Evolutionary conservation across 805 yeast species (phyloP), one percentile per base, ranked within the genome.

Genomic region (Candida namnaoensis): DNA sequence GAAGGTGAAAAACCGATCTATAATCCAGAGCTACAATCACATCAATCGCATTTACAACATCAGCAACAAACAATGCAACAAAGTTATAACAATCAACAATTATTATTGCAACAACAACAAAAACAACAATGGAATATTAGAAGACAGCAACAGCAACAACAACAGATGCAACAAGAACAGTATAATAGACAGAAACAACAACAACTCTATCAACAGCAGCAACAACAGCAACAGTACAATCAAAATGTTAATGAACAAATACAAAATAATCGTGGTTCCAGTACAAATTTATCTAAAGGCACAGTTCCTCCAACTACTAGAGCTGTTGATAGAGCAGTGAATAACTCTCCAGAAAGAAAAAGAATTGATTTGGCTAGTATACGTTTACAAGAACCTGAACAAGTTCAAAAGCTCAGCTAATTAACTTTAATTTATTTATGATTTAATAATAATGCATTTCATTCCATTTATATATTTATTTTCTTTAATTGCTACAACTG

Each of bases 251-350:
- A 26, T 26, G 19, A 19, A 8, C 28, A 26, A 10, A 7, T 8
- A 10, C 7, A 26, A 10, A 26, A 26, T 26, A 26, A 26, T 26
- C 7, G 28, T 19, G 19, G 19, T 19, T 10, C 28, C 28, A 26
- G 10, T 10, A 26, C 28, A 26, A 26, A 26, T 12, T 11, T 12
- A 30, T 12, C n/a, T 12, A 12, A 30, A 9, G 7, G 33, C 1
- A 45, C 52, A 32, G 49, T 35, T 15, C 50, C 58, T 30, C 71
- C 71, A 7, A 58, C 67, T 1, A 66, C 72, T 10, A 57, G 72
- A 43, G 70, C 71, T 0, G 72, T 65, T 3, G 64, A 65, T 45
- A 53, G 68, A 43, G 58, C 58, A 2, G 5, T 30, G 7, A 44
- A 49, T 23, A 42, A 48, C 15, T 43, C 54, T 5, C 48, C 52